phyloP scores from a whole-genome alignment of 2,329 filamentous ascomycete genomes.

The Cephalotrichum gorgonifer region DNA sequence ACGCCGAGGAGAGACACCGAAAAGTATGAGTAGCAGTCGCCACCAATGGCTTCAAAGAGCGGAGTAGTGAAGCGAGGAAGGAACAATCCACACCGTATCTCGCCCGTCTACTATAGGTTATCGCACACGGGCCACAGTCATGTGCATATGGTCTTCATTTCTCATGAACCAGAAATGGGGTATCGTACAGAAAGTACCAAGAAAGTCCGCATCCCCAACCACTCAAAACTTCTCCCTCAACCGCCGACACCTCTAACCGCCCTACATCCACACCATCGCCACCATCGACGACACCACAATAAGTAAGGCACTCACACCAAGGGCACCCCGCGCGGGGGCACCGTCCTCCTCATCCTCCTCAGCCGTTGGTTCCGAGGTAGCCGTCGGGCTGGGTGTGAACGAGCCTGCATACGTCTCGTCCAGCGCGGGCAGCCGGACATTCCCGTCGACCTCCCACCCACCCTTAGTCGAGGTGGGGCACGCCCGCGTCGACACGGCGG shows the following conservation, averaged over 20 bases:
- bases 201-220: too few species aligned
- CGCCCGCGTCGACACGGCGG: constrained; percentile 47
- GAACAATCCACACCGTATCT: too few species aligned
- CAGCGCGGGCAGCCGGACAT: constrained; percentile 58
- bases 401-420: constrained; percentile 37
- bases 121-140: too few species aligned
- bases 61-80: too few species aligned
- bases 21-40: too few species aligned
- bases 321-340: neutral
- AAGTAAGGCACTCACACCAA: neutral
- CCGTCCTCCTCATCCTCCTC: neutral
- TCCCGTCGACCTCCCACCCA: constrained; percentile 64
- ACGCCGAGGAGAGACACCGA: too few species aligned
- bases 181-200: neutral
- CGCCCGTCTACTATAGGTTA: too few species aligned
- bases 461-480: constrained; percentile 62
- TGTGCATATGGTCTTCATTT: neutral
- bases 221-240: neutral
- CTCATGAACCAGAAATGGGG: neutral
- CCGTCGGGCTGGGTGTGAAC: constrained; percentile 3
- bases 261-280: neutral
- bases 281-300: neutral
- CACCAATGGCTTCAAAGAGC: too few species aligned
- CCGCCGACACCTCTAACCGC: neutral
- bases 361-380: neutral